Evolutionary conservation across 78 protist species (phyloP).

Genomic region (Mastigamoeba balamuthi): DNA sequence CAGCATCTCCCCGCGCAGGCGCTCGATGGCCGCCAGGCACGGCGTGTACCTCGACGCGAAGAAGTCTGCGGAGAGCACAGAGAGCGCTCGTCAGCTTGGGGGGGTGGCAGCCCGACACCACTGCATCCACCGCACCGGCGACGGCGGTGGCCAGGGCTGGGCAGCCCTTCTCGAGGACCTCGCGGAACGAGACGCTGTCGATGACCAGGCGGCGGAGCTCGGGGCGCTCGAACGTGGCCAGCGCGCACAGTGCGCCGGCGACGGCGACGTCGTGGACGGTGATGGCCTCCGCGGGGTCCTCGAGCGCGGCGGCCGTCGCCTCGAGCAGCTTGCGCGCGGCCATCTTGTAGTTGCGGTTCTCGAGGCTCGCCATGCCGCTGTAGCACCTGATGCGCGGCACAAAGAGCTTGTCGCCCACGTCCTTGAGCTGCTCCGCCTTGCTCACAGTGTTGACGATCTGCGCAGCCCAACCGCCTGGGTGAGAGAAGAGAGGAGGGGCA

Average conservation of each 20-base stretch:
- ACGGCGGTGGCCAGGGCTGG: not conserved
- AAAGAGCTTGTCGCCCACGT: not conserved
- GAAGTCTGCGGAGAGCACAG: not conserved
- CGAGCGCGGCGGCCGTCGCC: not conserved
- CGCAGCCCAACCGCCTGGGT: not conserved
- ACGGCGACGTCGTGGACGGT: constrained; percentile 28
- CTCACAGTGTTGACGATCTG: not conserved
- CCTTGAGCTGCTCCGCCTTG: not conserved
- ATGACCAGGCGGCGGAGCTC: constrained; percentile 1
- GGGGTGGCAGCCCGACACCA: not conserved
- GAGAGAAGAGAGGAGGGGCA: not conserved
- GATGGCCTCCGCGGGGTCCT: not conserved
- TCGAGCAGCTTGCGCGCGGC: constrained; percentile 13
- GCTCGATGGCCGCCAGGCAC: not conserved
- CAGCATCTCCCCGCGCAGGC: not conserved
- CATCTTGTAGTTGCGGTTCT: not conserved
- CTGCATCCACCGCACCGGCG: not conserved
- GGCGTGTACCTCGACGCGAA: not conserved
- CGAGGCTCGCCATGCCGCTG: not conserved
- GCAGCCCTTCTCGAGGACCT: constrained; percentile 12
- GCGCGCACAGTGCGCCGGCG: constrained; percentile 39
- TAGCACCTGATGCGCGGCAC: not conserved
- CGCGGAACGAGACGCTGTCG: not conserved
- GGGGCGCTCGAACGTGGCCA: constrained; percentile 42
- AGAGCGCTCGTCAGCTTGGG: not conserved